phyloP scores from a whole-genome alignment of 805 yeast species.

The Grigorovia humatica region DNA sequence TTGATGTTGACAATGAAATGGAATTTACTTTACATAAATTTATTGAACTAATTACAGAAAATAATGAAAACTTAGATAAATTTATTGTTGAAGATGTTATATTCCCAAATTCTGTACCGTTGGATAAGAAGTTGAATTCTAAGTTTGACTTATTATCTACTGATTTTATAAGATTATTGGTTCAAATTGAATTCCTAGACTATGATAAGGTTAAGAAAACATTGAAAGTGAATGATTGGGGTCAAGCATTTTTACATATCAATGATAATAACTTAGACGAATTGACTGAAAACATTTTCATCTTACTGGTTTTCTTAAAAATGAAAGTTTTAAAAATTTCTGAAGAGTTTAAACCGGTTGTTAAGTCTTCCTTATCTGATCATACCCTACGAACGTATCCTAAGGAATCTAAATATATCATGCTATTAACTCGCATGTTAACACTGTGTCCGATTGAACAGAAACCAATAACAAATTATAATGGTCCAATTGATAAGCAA shows the following conservation, averaged over 20 bases:
- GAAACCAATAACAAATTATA: constrained; percentile 40
- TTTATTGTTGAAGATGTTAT: constrained; percentile 24
- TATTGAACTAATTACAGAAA: constrained; percentile 14
- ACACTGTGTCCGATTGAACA: constrained; percentile 39
- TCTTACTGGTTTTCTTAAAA: constrained; percentile 39
- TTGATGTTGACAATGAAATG: constrained; percentile 10
- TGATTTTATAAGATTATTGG: constrained; percentile 42
- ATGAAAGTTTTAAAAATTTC: constrained; percentile 32
- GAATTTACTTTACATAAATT: constrained; percentile 25
- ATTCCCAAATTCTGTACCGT: constrained; percentile 25
- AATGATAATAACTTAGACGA: constrained; percentile 11
- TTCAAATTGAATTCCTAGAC: constrained; percentile 40
- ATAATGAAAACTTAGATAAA: constrained; percentile 28
- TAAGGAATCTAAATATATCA: constrained; percentile 29
- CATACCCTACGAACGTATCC: constrained; percentile 34
- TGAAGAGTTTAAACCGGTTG: constrained; percentile 26
- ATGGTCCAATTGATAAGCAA: constrained; percentile 62
- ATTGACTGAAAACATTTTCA: constrained; percentile 33
- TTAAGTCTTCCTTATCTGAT: constrained; percentile 25
- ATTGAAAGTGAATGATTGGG: constrained; percentile 41
- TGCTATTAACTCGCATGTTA: constrained; percentile 40
- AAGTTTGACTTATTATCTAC: constrained; percentile 50
- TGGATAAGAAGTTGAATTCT: constrained; percentile 29
- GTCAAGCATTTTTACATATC: constrained; percentile 33
- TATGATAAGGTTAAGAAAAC: constrained; percentile 25